Conservation (phyloP, 1,284 basidiomycete genomes). For the Puccinia horiana region DNA sequence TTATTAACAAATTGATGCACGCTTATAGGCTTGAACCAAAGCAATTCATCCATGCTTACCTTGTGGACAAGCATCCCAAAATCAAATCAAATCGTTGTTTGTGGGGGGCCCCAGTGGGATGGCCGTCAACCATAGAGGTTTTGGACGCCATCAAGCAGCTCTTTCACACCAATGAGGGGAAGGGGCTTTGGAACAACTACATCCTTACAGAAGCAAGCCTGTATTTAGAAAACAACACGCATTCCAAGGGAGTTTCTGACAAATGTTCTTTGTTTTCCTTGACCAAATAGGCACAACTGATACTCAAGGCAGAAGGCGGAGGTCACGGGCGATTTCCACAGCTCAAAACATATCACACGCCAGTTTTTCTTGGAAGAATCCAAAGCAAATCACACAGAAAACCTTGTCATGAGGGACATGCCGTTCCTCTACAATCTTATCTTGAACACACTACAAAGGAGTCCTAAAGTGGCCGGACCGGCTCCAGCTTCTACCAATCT, state of each 20-base stretch:
- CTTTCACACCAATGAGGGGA: neutral
- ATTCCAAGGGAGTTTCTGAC: too few species aligned
- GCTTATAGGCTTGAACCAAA: neutral
- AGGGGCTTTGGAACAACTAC: neutral
- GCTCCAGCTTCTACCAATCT: too few species aligned
- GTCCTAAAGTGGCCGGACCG: neutral
- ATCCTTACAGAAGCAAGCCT: constrained; percentile 14
- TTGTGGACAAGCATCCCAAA: neutral
- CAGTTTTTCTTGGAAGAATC: neutral
- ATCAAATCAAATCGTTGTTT: neutral
- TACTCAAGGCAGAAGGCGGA: neutral
- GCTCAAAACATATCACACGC: neutral
- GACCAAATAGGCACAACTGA: neutral
- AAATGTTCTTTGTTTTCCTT: too few species aligned
- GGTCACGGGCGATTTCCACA: neutral
- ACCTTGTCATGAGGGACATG: neutral
- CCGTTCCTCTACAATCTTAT: neutral
- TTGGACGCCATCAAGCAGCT: constrained; percentile 9
- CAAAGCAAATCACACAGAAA: neutral
- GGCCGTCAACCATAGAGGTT: neutral
- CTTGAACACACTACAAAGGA: neutral
- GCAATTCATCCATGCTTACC: neutral
- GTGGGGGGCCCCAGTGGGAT: constrained; percentile 9
- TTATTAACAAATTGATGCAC: neutral
- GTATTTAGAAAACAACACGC: too few species aligned